Conservation (phyloP, 352 stramenopile species). For the Halophytophthora batemanensis region DNA sequence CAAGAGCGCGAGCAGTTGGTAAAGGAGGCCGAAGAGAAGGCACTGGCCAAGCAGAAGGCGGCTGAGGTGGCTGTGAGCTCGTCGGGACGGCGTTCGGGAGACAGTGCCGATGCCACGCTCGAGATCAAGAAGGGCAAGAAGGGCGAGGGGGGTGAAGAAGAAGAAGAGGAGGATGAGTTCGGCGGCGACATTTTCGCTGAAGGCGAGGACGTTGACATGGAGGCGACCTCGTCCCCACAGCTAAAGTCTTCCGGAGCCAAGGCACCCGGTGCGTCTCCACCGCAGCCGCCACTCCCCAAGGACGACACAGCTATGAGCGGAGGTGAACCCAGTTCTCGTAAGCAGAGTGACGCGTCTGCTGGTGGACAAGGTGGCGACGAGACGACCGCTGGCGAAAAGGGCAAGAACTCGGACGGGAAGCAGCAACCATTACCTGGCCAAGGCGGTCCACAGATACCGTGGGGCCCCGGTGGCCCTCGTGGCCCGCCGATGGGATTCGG, state of each 20-base stretch:
- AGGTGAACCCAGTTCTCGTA: conserved; percentile 12
- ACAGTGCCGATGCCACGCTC: conserved; percentile 78
- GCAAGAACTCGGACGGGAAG: conserved; percentile 18
- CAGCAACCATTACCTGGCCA: conserved; percentile 34
- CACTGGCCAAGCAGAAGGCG: conserved; percentile 75
- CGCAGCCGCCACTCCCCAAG: conserved; percentile 37
- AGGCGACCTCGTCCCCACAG: conserved; percentile 20
- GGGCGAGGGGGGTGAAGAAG: conserved; percentile 51
- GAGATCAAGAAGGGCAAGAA: conserved; percentile 89
- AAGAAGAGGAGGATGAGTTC: conserved; percentile 86
- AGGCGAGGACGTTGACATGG: conserved; percentile 44
- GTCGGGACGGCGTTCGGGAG: conserved; percentile 42
- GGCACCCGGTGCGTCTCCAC: conserved; percentile 18
- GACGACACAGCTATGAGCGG: conserved; percentile 9
- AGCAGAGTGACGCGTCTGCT: conserved; percentile 23
- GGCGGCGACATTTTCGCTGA: conserved; percentile 82
- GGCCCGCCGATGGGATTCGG: conserved; percentile 56
- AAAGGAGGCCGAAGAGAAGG: conserved; percentile 82
- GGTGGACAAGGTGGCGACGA: conserved; percentile 12
- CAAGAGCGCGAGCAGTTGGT: conserved; percentile 83
- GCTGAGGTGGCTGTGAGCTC: conserved; percentile 52
- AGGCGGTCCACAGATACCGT: conserved; percentile 25
- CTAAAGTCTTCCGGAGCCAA: conserved; percentile 10
- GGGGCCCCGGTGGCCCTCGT: conserved; percentile 35
- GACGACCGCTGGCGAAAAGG: conserved; percentile 15